Evolutionary conservation across 2,329 filamentous ascomycete genomes (phyloP).

Genomic region (Pyrenophora tritici-repentis): DNA sequence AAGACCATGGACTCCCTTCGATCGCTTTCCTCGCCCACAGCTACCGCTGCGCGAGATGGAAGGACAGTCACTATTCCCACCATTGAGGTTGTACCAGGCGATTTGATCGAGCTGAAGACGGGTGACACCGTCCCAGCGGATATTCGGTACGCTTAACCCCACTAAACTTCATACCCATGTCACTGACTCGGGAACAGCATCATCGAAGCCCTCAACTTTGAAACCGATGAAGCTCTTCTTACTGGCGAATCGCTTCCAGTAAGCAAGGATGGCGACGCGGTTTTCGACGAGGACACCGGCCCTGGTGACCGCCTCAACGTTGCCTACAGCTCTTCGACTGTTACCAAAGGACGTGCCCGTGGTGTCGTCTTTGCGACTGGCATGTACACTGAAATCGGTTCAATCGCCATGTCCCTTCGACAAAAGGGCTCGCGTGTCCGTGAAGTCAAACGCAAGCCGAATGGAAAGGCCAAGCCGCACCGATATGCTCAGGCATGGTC

Average conservation of each 20-base stretch:
- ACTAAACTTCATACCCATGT: background rate
- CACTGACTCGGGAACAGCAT: slow-evolving; percentile 29
- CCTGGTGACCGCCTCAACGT: slow-evolving; percentile 73
- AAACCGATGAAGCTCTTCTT: slow-evolving; percentile 73
- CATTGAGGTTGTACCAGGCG: slow-evolving; percentile 67
- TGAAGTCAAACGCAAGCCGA: slow-evolving; percentile 48
- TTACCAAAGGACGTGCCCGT: slow-evolving; percentile 70
- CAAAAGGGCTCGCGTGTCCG: slow-evolving; percentile 6
- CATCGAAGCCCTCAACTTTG: slow-evolving; percentile 72
- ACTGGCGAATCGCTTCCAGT: slow-evolving; percentile 73
- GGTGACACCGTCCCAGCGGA: slow-evolving; percentile 75
- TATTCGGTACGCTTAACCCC: slow-evolving; percentile 42
- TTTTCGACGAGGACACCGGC: slow-evolving; percentile 59
- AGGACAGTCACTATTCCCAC: slow-evolving; percentile 58
- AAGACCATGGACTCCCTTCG: slow-evolving; percentile 57
- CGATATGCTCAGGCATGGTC: slow-evolving; percentile 57
- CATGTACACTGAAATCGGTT: slow-evolving; percentile 74
- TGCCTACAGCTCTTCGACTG: slow-evolving; percentile 66
- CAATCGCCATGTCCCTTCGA: slow-evolving; percentile 60
- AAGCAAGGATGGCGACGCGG: slow-evolving; percentile 63
- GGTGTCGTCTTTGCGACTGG: slow-evolving; percentile 71
- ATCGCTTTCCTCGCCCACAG: slow-evolving; percentile 54
- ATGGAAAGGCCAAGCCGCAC: slow-evolving; percentile 43
- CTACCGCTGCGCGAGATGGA: slow-evolving; percentile 58
- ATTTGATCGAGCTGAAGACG: slow-evolving; percentile 65